Percentiles rank a stretch among this genome's conserved stretches.
Conservation (phyloP, 1,139 yeast genomes). For the Yamadazyma aaseri region DNA sequence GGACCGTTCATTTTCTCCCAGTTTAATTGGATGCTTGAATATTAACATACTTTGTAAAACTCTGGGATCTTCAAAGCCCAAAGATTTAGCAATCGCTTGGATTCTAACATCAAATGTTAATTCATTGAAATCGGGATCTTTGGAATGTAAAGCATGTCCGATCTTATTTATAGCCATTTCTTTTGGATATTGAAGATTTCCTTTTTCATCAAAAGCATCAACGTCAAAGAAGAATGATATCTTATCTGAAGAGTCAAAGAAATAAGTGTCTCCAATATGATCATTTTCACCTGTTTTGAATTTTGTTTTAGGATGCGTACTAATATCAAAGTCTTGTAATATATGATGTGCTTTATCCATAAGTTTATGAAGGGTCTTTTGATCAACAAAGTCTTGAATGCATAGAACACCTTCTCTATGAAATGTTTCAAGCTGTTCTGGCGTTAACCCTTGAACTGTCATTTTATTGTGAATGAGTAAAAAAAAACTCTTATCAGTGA, state of each 20-base stretch:
- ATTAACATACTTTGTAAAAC: slow-evolving; percentile 80
- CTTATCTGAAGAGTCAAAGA: slow-evolving; percentile 67
- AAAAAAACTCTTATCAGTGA: slow-evolving; percentile 3
- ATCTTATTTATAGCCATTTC: slow-evolving; percentile 68
- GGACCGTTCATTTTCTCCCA: slow-evolving; percentile 41
- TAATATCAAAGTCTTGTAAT: slow-evolving; percentile 49
- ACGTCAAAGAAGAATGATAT: slow-evolving; percentile 70
- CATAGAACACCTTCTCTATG: slow-evolving; percentile 62
- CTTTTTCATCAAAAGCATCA: slow-evolving; percentile 59
- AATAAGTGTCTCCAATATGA: slow-evolving; percentile 75
- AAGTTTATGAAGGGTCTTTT: slow-evolving; percentile 38
- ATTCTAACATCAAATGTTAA: slow-evolving; percentile 55
- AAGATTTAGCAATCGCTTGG: slow-evolving; percentile 48
- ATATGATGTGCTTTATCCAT: slow-evolving; percentile 45
- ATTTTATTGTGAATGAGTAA: slow-evolving; percentile 2
- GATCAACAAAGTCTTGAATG: slow-evolving; percentile 52
- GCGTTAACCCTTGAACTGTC: slow-evolving; percentile 18
- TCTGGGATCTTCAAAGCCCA: slow-evolving; percentile 62
- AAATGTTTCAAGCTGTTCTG: slow-evolving; percentile 47
- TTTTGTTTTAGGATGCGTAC: slow-evolving; percentile 66
- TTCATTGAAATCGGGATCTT: slow-evolving; percentile 44
- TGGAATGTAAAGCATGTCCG: slow-evolving; percentile 73
- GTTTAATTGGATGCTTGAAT: slow-evolving; percentile 62
- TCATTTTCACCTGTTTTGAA: slow-evolving; percentile 65
- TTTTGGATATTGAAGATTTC: slow-evolving; percentile 52